Evolutionary conservation across 2,329 filamentous ascomycete species (phyloP).

Genomic region (Microsporum canis): DNA sequence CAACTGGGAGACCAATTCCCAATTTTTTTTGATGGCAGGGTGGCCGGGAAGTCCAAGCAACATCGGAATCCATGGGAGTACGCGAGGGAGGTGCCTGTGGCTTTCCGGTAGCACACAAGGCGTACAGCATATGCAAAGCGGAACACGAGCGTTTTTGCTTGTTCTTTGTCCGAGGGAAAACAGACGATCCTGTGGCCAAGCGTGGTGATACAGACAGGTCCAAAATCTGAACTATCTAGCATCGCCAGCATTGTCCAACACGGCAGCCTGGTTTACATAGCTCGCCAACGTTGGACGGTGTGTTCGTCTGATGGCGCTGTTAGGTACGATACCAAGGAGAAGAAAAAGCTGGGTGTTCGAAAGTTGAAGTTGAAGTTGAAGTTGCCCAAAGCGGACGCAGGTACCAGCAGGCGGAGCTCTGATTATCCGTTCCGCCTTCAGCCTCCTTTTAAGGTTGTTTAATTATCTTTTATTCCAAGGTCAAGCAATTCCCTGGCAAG

Average conservation of each 20-base stretch:
- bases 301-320: neutral
- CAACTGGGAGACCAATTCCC: neutral
- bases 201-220: conserved; percentile 4
- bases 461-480: neutral
- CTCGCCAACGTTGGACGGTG: neutral
- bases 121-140: neutral
- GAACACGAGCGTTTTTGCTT: conserved; percentile 3
- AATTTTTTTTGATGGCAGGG: neutral
- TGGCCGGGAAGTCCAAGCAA: neutral
- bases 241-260: neutral
- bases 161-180: conserved; percentile 4
- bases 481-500: neutral
- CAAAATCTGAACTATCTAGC: conserved; percentile 4
- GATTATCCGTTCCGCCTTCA: neutral
- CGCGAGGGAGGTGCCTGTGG: neutral
- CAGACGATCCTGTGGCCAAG: conserved; percentile 3
- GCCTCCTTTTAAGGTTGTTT: neutral
- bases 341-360: neutral
- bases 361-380: neutral
- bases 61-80: conserved; percentile 1
- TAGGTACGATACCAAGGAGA: neutral
- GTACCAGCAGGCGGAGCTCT: neutral
- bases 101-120: neutral
- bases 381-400: conserved; percentile 2
- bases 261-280: neutral